Evolutionary conservation across 2,329 filamentous ascomycete genomes (phyloP).

Genomic region (Xylogone sp.): DNA sequence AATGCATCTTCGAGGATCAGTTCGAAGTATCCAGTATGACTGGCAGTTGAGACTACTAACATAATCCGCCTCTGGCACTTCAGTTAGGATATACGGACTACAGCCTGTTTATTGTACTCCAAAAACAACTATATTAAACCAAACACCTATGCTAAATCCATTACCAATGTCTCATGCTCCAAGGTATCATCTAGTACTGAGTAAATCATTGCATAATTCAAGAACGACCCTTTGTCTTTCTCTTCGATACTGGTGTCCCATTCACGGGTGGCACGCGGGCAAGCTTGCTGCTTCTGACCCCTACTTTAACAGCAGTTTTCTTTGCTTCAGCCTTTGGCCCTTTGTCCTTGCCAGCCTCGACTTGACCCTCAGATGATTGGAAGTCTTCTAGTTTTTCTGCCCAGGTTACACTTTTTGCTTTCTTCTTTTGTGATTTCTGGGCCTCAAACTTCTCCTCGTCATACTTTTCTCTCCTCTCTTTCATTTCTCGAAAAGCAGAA

Average conservation of each 20-base stretch:
- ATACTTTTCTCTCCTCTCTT: constrained; percentile 25
- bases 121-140: background rate
- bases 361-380: constrained; percentile 17
- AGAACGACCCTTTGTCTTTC: constrained; percentile 13
- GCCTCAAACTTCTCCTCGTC: constrained; percentile 24
- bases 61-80: no score
- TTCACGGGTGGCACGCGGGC: constrained; percentile 24
- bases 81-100: no score
- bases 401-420: constrained; percentile 26
- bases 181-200: background rate
- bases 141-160: background rate
- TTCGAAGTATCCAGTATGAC: no score
- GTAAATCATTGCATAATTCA: constrained; percentile 2
- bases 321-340: constrained; percentile 19
- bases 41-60: no score
- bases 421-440: constrained; percentile 22
- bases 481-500: constrained; percentile 30
- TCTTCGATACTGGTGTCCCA: constrained; percentile 28
- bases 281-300: constrained; percentile 23
- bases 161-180: background rate
- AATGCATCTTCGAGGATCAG: no score
- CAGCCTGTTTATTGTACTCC: no score
- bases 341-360: constrained; percentile 16
- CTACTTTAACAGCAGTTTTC: constrained; percentile 18
- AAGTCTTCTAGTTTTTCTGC: constrained; percentile 26